phyloP scores from a whole-genome alignment of 2,329 filamentous ascomycete species.

The Claviceps digitariae region DNA sequence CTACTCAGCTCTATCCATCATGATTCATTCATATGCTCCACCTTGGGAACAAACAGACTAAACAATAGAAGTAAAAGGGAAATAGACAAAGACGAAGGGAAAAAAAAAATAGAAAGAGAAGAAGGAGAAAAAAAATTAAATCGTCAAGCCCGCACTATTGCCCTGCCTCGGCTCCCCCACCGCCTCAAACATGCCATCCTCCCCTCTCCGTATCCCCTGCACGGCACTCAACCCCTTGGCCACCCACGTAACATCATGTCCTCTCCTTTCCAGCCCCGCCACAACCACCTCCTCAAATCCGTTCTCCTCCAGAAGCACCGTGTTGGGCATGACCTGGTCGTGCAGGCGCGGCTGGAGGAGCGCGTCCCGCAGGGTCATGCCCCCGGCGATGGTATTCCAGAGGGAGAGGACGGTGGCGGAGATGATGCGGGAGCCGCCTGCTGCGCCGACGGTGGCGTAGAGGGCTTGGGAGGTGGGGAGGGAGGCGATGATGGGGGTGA shows the following conservation, averaged over 20 bases:
- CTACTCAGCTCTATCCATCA: no score
- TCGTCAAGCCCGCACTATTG: slow-evolving; percentile 51
- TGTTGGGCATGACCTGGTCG: slow-evolving; percentile 68
- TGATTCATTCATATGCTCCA: no score
- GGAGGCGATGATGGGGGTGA: slow-evolving; percentile 64
- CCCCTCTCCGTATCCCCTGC: slow-evolving; percentile 50
- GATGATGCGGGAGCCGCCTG: slow-evolving; percentile 74
- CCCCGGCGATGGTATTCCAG: slow-evolving; percentile 57
- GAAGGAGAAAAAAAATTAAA: slow-evolving; percentile 14
- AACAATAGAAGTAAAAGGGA: no score
- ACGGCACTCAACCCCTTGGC: slow-evolving; percentile 50
- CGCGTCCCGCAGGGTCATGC: slow-evolving; percentile 44
- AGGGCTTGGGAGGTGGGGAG: slow-evolving; percentile 45
- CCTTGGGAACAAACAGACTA: no score
- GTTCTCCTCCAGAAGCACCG: slow-evolving; percentile 50
- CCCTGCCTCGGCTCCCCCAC: slow-evolving; percentile 62
- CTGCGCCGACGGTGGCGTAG: slow-evolving; percentile 58
- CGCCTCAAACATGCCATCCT: slow-evolving; percentile 62
- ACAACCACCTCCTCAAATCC: slow-evolving; percentile 51
- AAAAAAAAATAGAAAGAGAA: neutral
- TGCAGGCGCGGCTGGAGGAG: slow-evolving; percentile 58
- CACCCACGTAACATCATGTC: slow-evolving; percentile 62
- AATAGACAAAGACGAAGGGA: slow-evolving; percentile 4
- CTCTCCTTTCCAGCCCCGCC: slow-evolving; percentile 45
- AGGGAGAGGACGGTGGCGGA: slow-evolving; percentile 63